Evolutionary conservation across 345 rosid species (phyloP).

Genomic region (Populus euphratica): DNA sequence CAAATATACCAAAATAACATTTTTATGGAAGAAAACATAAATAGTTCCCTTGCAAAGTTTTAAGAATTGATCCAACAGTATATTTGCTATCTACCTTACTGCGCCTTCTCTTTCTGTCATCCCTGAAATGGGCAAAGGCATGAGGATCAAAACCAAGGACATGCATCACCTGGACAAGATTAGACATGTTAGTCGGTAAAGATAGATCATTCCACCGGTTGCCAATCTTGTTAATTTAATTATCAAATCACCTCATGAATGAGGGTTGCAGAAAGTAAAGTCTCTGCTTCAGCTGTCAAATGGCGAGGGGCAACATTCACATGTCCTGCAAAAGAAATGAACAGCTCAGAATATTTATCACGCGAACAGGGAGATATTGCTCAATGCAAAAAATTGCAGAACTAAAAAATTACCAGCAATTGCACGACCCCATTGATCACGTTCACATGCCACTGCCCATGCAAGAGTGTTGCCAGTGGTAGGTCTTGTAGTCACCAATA

Average conservation of each 20-base stretch:
- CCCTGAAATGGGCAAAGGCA: slow-evolving; percentile 97
- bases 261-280: slow-evolving; percentile 93
- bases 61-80: neutral
- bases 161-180: slow-evolving; percentile 80
- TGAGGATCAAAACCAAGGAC: slow-evolving; percentile 99
- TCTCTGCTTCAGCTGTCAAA: slow-evolving; percentile 95
- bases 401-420: slow-evolving; percentile 65
- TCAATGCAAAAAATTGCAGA: neutral
- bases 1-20: neutral
- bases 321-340: slow-evolving; percentile 55
- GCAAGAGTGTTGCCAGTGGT: slow-evolving; percentile 99
- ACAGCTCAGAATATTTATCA: slow-evolving; percentile 9
- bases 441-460: slow-evolving; percentile 99
- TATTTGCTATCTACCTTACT: slow-evolving; percentile 48
- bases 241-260: slow-evolving; percentile 72
- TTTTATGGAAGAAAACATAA: neutral
- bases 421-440: slow-evolving; percentile 99
- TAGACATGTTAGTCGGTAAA: slow-evolving; percentile 2
- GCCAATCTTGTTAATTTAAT: slow-evolving; percentile 7
- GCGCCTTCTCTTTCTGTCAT: slow-evolving; percentile 96
- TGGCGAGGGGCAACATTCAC: slow-evolving; percentile 99
- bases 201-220: neutral
- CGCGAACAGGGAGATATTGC: neutral
- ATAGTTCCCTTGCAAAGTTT: neutral
- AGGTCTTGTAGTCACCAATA: slow-evolving; percentile 96